These are phyloP conservation scores for Aspergillus tamarii DNA, from an alignment of 2,329 filamentous ascomycete genomes.

Conservation along the genomic window DNA sequence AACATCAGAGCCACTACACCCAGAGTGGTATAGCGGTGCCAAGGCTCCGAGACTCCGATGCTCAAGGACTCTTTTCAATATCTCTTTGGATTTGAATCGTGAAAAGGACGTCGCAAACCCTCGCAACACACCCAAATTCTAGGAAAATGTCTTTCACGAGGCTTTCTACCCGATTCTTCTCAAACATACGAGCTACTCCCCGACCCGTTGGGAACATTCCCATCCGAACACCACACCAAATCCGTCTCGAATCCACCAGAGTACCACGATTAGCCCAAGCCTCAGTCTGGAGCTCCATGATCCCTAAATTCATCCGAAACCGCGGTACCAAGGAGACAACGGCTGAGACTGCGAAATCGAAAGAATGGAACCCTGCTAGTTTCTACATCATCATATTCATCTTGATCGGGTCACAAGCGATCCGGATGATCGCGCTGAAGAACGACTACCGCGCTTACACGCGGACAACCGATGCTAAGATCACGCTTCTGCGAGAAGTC, in stretches of 20 bases:
- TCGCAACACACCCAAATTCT: neutral
- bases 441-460: conserved; percentile 73
- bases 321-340: conserved; percentile 31
- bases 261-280: conserved; percentile 58
- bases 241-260: conserved; percentile 26
- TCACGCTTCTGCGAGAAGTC: conserved; percentile 72
- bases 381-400: conserved; percentile 82
- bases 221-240: conserved; percentile 14
- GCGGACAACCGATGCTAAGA: conserved; percentile 77
- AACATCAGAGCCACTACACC: conserved; percentile 28
- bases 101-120: neutral
- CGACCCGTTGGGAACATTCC: conserved; percentile 4
- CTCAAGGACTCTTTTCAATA: conserved; percentile 5
- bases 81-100: neutral
- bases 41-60: conserved; percentile 13
- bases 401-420: conserved; percentile 92
- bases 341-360: conserved; percentile 50
- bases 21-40: conserved; percentile 14
- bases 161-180: neutral
- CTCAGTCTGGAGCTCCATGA: conserved; percentile 70
- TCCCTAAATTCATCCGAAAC: conserved; percentile 62
- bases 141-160: neutral
- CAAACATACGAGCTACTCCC: neutral
- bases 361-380: conserved; percentile 77
- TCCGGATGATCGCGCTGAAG: conserved; percentile 83